Evolutionary conservation across 2,329 filamentous ascomycete species (phyloP).

Genomic region (Penicillium sp.): DNA sequence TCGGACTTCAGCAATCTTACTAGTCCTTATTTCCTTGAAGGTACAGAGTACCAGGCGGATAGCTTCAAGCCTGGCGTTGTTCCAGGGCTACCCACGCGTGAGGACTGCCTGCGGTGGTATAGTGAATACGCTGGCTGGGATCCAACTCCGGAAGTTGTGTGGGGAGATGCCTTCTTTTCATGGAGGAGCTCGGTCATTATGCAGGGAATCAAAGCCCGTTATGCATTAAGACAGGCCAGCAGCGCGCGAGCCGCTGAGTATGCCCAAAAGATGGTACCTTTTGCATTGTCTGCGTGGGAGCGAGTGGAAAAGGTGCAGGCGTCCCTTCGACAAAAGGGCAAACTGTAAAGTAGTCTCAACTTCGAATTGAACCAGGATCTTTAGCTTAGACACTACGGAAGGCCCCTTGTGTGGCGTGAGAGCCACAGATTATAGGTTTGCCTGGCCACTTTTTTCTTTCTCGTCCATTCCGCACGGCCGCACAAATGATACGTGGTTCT

Average conservation of each 20-base stretch:
- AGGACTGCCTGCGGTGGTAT: constrained; percentile 70
- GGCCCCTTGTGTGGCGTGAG: constrained; percentile 1
- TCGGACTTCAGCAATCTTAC: constrained; percentile 85
- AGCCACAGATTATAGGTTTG: constrained; percentile 6
- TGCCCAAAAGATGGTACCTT: constrained; percentile 69
- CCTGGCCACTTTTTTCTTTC: background rate
- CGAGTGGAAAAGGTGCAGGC: constrained; percentile 63
- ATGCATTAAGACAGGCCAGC: constrained; percentile 85
- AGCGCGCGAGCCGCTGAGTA: constrained; percentile 79
- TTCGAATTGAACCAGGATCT: background rate
- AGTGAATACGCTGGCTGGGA: constrained; percentile 72
- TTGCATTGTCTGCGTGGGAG: constrained; percentile 80
- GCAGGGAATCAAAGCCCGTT: constrained; percentile 93
- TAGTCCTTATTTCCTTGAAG: constrained; percentile 44
- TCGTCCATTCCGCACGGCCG: background rate
- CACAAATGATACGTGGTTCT: background rate
- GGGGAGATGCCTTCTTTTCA: constrained; percentile 68
- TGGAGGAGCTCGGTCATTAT: constrained; percentile 66
- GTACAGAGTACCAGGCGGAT: constrained; percentile 42
- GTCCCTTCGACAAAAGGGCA: constrained; percentile 42
- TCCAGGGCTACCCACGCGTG: constrained; percentile 67
- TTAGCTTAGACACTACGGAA: background rate
- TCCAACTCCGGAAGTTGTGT: constrained; percentile 61
- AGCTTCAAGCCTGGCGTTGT: constrained; percentile 67
- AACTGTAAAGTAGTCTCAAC: constrained; percentile 42